Conservation (phyloP, 2,329 filamentous ascomycete genomes). For the Fusarium nematophilum region DNA sequence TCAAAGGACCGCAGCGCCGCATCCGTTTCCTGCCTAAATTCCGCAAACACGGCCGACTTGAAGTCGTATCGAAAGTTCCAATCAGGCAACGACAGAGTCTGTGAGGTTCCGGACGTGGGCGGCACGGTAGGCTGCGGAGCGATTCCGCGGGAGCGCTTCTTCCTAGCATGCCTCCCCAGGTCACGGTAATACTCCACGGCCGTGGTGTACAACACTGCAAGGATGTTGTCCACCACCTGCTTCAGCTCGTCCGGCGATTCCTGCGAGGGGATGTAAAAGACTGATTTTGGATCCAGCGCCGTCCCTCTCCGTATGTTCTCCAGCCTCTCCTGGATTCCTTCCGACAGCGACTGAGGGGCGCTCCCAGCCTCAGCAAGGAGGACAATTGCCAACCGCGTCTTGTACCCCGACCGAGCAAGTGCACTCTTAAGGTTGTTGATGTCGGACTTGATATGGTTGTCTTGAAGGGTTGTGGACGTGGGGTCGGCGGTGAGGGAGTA, state of each 20-base stretch:
- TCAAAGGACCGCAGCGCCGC: slow-evolving; percentile 87
- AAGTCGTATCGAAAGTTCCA: slow-evolving; percentile 97
- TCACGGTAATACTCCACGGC: slow-evolving; percentile 94
- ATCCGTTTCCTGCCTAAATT: slow-evolving; percentile 94
- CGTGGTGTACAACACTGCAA: slow-evolving; percentile 77
- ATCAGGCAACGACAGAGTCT: slow-evolving; percentile 83
- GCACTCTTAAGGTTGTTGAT: slow-evolving; percentile 81
- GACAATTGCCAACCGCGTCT: slow-evolving; percentile 80
- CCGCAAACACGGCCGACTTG: slow-evolving; percentile 89
- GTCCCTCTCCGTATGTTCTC: slow-evolving; percentile 83
- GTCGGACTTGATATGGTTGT: slow-evolving; percentile 89
- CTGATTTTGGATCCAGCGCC: slow-evolving; percentile 82
- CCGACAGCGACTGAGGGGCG: slow-evolving; percentile 62
- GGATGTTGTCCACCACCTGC: slow-evolving; percentile 77
- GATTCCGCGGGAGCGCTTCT: slow-evolving; percentile 84
- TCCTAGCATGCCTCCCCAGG: slow-evolving; percentile 88
- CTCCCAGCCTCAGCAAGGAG: slow-evolving; percentile 48
- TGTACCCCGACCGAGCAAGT: slow-evolving; percentile 77
- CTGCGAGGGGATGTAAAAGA: slow-evolving; percentile 85
- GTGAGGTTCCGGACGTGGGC: slow-evolving; percentile 84
- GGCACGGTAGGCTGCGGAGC: slow-evolving; percentile 85
- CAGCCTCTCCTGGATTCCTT: slow-evolving; percentile 76
- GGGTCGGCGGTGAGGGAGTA: slow-evolving; percentile 80
- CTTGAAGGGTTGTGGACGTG: slow-evolving; percentile 79
- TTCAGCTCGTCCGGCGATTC: slow-evolving; percentile 77